A percentile compares a stretch with the other conserved stretches of the same genome.
Conservation (phyloP, 2,329 filamentous ascomycete species). For the Plectosphaerella plurivora region DNA sequence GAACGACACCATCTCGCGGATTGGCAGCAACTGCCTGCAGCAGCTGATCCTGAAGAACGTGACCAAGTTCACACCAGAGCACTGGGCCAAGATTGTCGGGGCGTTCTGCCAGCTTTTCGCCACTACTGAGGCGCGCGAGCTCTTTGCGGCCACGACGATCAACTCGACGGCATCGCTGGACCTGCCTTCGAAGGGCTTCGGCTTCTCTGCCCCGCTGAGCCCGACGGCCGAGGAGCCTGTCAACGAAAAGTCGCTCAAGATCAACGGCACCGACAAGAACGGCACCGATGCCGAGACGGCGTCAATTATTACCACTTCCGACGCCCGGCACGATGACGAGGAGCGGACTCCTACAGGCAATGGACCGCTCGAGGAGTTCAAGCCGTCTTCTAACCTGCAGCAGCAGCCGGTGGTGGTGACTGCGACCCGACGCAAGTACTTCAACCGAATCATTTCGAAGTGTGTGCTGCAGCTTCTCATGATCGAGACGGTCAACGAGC, state of each 20-base stretch:
- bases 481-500: conserved; percentile 98
- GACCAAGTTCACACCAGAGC: conserved; percentile 76
- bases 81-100: conserved; percentile 93
- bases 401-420: conserved; percentile 91
- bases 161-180: conserved; percentile 48
- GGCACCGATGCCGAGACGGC: conserved; percentile 26
- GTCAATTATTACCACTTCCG: conserved; percentile 18
- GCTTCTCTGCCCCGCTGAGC: conserved; percentile 41
- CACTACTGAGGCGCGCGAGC: conserved; percentile 86
- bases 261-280: conserved; percentile 49
- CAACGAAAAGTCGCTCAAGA: conserved; percentile 56
- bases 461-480: conserved; percentile 96
- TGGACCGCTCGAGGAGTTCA: conserved; percentile 74
- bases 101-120: conserved; percentile 96
- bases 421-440: conserved; percentile 86
- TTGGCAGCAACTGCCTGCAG: conserved; percentile 96
- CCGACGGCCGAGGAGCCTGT: conserved; percentile 32
- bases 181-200: conserved; percentile 47
- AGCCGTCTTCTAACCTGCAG: conserved; percentile 69
- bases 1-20: conserved; percentile 96
- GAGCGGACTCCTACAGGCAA: conserved; percentile 18
- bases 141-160: conserved; percentile 78
- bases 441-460: conserved; percentile 98
- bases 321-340: conserved; percentile 28
- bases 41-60: conserved; percentile 97